These are phyloP conservation scores for Strobilomyces confusus DNA, from an alignment of 768 basidiomycete genomes.

Conservation along the genomic window DNA sequence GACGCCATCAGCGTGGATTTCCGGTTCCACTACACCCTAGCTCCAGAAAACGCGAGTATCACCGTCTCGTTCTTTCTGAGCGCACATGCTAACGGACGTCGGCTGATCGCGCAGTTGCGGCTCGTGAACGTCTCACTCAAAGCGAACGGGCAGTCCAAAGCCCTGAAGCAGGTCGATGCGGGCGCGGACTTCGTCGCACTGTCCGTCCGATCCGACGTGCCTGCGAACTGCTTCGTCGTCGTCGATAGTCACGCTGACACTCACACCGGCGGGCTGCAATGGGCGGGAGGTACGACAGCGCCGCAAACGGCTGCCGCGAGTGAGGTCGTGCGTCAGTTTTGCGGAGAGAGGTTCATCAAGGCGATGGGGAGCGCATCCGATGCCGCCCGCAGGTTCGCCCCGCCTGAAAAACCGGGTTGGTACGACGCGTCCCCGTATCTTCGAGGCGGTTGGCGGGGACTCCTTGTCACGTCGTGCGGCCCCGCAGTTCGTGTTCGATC, in stretches of 20 bases:
- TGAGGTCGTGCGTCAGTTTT: background rate
- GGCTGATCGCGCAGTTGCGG: too few species aligned
- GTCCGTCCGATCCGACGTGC: background rate
- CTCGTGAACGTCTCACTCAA: background rate
- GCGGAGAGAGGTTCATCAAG: background rate
- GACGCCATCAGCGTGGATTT: background rate
- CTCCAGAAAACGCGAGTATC: background rate
- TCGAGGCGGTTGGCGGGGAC: background rate
- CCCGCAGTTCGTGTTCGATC: background rate
- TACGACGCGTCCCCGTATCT: background rate
- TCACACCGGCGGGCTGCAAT: background rate
- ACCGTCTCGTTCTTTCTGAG: fast-evolving
- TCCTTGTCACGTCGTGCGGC: background rate
- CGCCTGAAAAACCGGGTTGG: background rate
- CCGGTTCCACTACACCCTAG: background rate
- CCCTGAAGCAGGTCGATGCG: background rate
- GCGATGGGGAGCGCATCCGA: background rate
- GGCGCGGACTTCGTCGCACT: background rate
- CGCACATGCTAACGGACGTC: background rate
- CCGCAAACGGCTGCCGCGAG: background rate
- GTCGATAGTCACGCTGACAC: background rate
- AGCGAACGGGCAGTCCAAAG: background rate
- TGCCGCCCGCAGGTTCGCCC: background rate
- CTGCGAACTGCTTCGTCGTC: background rate
- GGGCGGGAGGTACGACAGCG: background rate